Evolutionary conservation across 495 filamentous ascomycete genomes (phyloP).

Genomic region (Gamarada debralockiae): DNA sequence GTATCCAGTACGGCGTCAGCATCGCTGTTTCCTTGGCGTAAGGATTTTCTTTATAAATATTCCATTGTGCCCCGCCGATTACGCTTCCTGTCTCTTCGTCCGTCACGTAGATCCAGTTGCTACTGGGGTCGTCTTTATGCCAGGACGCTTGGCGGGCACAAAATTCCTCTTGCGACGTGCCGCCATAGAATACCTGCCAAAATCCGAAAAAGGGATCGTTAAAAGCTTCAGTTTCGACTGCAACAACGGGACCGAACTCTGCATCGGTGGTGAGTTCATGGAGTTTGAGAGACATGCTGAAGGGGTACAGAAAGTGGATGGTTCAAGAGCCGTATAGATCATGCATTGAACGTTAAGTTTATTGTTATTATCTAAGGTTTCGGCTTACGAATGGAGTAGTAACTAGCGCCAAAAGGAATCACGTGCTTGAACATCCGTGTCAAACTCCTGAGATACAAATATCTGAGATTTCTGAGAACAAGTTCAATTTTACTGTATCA

Average conservation of each 20-base stretch:
- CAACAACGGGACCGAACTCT: conserved; percentile 20
- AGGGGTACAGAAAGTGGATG: not conserved
- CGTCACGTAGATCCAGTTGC: conserved; percentile 32
- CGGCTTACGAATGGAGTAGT: not conserved
- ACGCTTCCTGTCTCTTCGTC: conserved; percentile 33
- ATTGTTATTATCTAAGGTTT: not conserved
- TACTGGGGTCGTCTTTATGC: conserved; percentile 23
- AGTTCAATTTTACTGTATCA: not conserved
- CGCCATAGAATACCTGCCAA: conserved; percentile 24
- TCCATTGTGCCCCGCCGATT: conserved; percentile 31
- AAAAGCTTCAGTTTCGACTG: conserved; percentile 17
- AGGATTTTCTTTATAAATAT: conserved; percentile 28
- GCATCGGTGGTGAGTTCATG: conserved; percentile 25
- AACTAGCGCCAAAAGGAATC: not conserved
- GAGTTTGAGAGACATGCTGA: conserved; percentile 25
- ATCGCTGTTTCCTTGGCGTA: conserved; percentile 14
- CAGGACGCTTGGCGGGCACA: conserved; percentile 16
- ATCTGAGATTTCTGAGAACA: not conserved
- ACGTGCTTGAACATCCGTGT: not conserved
- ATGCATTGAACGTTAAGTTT: not conserved
- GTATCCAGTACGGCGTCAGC: conserved; percentile 30
- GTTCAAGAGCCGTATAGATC: not conserved
- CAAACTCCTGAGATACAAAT: not conserved
- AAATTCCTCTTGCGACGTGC: conserved; percentile 22
- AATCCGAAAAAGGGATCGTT: conserved; percentile 23